A percentile compares a stretch with the other conserved stretches of the same genome.
phyloP scores from a whole-genome alignment of 208 protist genomes.

The Acanthamoeba divionensis region DNA sequence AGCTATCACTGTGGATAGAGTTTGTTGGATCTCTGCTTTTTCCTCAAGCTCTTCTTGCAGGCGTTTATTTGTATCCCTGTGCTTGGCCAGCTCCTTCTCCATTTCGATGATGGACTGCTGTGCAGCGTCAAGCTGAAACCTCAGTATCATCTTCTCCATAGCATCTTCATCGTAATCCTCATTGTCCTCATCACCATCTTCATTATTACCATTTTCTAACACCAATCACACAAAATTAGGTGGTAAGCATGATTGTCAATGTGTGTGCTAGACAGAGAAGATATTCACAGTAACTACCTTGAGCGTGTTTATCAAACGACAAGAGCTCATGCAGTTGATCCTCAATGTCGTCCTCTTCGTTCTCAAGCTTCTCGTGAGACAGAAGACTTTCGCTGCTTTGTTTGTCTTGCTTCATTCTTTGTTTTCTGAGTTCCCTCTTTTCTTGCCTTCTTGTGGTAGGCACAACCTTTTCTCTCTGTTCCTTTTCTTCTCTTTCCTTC shows the following conservation, averaged over 20 bases:
- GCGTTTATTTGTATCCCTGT: neutral
- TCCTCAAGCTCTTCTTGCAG: too few species aligned
- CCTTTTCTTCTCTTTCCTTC: neutral
- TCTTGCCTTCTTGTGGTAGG: too few species aligned
- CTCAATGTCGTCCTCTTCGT: too few species aligned
- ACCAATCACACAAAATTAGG: too few species aligned
- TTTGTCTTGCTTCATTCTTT: neutral
- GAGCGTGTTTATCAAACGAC: too few species aligned
- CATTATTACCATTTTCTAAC: neutral
- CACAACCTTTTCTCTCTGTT: neutral
- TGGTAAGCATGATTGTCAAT: too few species aligned
- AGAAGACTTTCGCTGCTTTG: too few species aligned
- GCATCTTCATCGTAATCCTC: neutral
- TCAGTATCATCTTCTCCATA: conserved; percentile 20
- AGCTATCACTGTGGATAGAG: neutral
- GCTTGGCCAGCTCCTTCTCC: neutral
- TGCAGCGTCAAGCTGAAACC: conserved; percentile 11
- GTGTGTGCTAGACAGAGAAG: too few species aligned
- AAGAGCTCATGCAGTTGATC: too few species aligned
- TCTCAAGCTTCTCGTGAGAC: too few species aligned
- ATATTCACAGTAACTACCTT: too few species aligned
- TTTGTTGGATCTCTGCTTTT: neutral
- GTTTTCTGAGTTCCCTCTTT: neutral
- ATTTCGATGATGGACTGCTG: conserved; percentile 43
- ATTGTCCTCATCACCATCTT: neutral